Conservation (phyloP, 2,329 filamentous ascomycete genomes). For the Epichloe sibirici region DNA sequence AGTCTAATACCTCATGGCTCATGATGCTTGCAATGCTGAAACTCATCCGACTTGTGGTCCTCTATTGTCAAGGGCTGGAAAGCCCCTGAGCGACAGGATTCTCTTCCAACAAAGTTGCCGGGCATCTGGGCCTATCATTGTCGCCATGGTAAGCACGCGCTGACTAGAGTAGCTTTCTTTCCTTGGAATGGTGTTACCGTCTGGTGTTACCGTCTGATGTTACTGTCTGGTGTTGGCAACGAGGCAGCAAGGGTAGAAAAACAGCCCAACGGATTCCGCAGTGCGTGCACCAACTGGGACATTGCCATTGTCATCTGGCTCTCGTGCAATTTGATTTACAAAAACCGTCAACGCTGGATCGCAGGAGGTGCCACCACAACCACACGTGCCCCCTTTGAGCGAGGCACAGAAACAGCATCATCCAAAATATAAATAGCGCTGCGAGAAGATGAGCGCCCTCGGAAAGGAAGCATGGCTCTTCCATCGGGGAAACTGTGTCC, state of each 20-base stretch:
- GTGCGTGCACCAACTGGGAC: not conserved
- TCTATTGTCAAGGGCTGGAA: not conserved
- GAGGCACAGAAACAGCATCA: not conserved
- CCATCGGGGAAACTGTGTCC: not conserved
- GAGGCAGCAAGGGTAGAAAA: not conserved
- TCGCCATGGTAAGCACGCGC: not conserved
- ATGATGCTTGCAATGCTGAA: not conserved
- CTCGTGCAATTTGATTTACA: not conserved
- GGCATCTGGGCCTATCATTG: too few relatives aligned
- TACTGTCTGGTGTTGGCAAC: not conserved
- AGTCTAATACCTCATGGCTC: too few relatives aligned
- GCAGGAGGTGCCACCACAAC: not conserved
- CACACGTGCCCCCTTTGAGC: not conserved
- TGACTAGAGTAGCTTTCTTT: not conserved
- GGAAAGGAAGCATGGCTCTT: not conserved
- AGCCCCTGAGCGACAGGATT: too few relatives aligned
- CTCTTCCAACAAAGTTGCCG: too few relatives aligned
- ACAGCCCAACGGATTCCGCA: not conserved
- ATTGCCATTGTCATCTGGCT: not conserved
- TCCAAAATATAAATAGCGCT: not conserved
- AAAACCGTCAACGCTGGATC: not conserved
- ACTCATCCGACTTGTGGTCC: too few relatives aligned
- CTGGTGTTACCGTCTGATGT: not conserved
- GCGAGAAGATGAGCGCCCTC: not conserved
- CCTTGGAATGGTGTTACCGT: not conserved